Conservation (phyloP, 176 grass and related monocot genomes). For the Bonia amplexicaulis region DNA sequence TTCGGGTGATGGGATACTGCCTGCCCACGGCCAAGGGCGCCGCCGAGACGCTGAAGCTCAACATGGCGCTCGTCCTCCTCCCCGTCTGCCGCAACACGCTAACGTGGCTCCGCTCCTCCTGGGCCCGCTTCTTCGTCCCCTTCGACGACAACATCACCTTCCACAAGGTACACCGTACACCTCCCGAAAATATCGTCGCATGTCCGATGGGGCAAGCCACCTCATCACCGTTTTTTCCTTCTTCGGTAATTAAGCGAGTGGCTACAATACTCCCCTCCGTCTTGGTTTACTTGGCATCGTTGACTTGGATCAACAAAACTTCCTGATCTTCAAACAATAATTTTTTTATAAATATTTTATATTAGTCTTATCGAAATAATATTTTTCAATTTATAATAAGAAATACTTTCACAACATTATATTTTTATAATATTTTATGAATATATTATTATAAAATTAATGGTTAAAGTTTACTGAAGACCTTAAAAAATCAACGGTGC, state of each 20-base stretch:
- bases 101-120: slow-evolving; percentile 95
- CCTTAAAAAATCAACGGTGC: too few relatives aligned
- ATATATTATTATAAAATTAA: too few relatives aligned
- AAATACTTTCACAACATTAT: too few relatives aligned
- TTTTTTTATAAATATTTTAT: too few relatives aligned
- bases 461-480: too few relatives aligned
- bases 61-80: slow-evolving; percentile 94
- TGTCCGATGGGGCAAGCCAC: slow-evolving; percentile 1
- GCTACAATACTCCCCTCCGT: too few relatives aligned
- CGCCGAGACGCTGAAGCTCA: slow-evolving; percentile 95
- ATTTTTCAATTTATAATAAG: too few relatives aligned
- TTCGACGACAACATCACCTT: slow-evolving; percentile 99
- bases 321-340: too few relatives aligned
- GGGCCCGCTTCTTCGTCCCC: slow-evolving; percentile 85
- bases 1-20: slow-evolving; percentile 92
- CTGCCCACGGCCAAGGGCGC: slow-evolving; percentile 85
- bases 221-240: neutral
- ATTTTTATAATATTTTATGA: too few relatives aligned
- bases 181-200: neutral
- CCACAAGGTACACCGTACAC: slow-evolving; percentile 71
- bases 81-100: slow-evolving; percentile 95
- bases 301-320: too few relatives aligned
- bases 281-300: too few relatives aligned
- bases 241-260: neutral
- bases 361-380: too few relatives aligned